Conservation (phyloP, 2,329 filamentous ascomycete species). For the Claviceps monticola region DNA sequence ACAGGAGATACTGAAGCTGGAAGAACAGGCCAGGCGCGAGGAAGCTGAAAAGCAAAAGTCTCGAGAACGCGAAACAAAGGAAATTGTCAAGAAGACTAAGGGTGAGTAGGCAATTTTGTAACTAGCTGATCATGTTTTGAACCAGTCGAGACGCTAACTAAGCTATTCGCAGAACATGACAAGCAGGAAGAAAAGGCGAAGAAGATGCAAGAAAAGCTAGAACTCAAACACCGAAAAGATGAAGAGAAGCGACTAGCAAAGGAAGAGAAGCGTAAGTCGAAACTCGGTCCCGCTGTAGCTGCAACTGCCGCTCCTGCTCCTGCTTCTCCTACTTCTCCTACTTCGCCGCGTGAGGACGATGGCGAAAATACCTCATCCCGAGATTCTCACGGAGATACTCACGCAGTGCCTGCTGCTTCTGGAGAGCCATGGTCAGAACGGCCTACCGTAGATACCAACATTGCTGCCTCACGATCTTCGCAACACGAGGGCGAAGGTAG, state of each 20-base stretch:
- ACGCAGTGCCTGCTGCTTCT: background rate
- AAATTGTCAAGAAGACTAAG: constrained; percentile 40
- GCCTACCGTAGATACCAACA: background rate
- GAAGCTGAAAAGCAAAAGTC: constrained; percentile 31
- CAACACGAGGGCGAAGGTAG: constrained; percentile 8
- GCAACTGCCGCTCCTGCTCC: background rate
- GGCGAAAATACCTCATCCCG: constrained; percentile 4
- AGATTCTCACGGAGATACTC: background rate
- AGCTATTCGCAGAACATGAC: constrained; percentile 26
- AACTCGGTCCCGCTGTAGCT: constrained; percentile 7
- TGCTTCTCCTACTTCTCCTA: constrained; percentile 2
- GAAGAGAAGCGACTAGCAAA: constrained; percentile 27
- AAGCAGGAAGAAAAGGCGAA: constrained; percentile 24
- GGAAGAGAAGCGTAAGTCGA: constrained; percentile 34
- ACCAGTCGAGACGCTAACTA: constrained; percentile 7
- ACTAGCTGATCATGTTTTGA: background rate
- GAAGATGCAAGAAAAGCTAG: constrained; percentile 8
- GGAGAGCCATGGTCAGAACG: background rate
- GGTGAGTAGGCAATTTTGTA: constrained; percentile 30
- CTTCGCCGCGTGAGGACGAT: constrained; percentile 4
- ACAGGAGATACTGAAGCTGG: constrained; percentile 49
- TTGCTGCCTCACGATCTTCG: constrained; percentile 4
- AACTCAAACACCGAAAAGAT: constrained; percentile 10
- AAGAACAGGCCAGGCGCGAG: constrained; percentile 43
- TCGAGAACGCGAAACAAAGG: constrained; percentile 38